A percentile compares a stretch with the other conserved stretches of the same genome.
These are phyloP conservation scores for Achlya hypogyna DNA, from an alignment of 352 stramenopile genomes.

Conservation along the genomic window DNA sequence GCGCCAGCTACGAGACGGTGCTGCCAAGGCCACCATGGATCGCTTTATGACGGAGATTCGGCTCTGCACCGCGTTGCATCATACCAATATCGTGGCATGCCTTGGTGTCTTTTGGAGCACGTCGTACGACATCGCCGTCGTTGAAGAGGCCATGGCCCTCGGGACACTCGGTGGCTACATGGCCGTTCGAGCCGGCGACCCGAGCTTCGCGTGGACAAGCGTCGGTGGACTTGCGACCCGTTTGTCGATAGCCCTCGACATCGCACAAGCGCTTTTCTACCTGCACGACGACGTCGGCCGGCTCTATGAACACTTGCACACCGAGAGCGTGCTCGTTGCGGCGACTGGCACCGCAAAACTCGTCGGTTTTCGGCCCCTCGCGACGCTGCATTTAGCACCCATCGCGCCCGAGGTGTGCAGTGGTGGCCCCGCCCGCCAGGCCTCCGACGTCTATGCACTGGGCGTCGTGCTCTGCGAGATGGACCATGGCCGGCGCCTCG, in stretches of 20 bases:
- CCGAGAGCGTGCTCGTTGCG: conserved; percentile 35
- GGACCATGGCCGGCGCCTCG: not conserved
- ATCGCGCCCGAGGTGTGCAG: conserved; percentile 12
- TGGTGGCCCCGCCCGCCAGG: not conserved
- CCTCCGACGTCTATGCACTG: conserved; percentile 11
- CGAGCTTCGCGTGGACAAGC: conserved; percentile 2
- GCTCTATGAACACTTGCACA: conserved; percentile 38
- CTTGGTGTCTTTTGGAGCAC: conserved; percentile 16
- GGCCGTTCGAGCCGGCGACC: not conserved
- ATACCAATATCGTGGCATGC: conserved; percentile 7
- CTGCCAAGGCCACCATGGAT: not conserved
- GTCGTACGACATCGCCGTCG: conserved; percentile 25
- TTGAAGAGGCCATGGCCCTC: conserved; percentile 33
- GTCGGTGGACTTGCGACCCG: conserved; percentile 21
- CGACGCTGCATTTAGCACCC: not conserved
- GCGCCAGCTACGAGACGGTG: conserved; percentile 2
- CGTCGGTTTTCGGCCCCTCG: conserved; percentile 25
- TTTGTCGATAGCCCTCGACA: conserved; percentile 32
- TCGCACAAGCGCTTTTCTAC: conserved; percentile 34
- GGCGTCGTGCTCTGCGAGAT: conserved; percentile 14
- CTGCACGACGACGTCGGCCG: conserved; percentile 31
- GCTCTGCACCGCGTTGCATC: not conserved
- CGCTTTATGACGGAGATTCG: conserved; percentile 16
- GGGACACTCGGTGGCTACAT: conserved; percentile 36
- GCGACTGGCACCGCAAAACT: conserved; percentile 34